A percentile compares a stretch with the other conserved stretches of the same genome.
Evolutionary conservation across 2,329 filamentous ascomycete genomes (phyloP).

Genomic region (Domatiomyces globalis): DNA sequence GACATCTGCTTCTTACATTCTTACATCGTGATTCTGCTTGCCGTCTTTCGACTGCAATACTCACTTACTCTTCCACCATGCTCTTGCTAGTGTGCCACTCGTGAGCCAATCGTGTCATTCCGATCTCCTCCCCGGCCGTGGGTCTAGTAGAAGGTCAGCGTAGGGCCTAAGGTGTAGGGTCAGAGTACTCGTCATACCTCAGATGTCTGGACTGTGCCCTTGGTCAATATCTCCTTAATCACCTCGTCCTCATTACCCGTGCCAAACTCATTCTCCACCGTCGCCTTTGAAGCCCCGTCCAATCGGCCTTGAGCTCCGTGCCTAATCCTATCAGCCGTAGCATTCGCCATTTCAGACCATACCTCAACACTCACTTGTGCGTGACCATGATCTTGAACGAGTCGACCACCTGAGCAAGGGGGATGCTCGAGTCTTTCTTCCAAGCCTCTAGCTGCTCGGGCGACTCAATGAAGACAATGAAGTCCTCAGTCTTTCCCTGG

Average conservation of each 20-base stretch:
- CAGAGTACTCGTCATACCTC: constrained; percentile 32
- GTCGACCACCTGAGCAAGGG: constrained; percentile 71
- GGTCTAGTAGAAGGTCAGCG: constrained; percentile 2
- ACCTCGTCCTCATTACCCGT: constrained; percentile 65
- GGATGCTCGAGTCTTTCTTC: constrained; percentile 58
- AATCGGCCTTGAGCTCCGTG: constrained; percentile 73
- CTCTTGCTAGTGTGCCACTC: constrained; percentile 10
- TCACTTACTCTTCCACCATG: neutral
- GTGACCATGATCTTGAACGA: constrained; percentile 82
- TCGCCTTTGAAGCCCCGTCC: constrained; percentile 59
- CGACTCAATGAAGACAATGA: constrained; percentile 51
- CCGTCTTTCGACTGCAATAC: neutral
- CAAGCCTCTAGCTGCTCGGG: constrained; percentile 59
- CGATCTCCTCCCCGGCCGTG: constrained; percentile 13
- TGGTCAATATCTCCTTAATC: constrained; percentile 66
- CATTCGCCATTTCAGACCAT: neutral
- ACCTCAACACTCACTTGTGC: constrained; percentile 54
- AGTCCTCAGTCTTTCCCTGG: constrained; percentile 61
- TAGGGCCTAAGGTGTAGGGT: neutral
- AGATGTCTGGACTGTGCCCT: constrained; percentile 52
- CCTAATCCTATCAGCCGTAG: constrained; percentile 31
- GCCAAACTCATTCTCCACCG: constrained; percentile 76
- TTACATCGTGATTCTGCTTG: neutral
- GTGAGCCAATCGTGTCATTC: constrained; percentile 13
- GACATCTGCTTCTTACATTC: neutral